Evolutionary conservation across 495 filamentous ascomycete species (phyloP), one percentile per base, ranked within the genome.

Genomic region (Aspergillus cristatus): DNA sequence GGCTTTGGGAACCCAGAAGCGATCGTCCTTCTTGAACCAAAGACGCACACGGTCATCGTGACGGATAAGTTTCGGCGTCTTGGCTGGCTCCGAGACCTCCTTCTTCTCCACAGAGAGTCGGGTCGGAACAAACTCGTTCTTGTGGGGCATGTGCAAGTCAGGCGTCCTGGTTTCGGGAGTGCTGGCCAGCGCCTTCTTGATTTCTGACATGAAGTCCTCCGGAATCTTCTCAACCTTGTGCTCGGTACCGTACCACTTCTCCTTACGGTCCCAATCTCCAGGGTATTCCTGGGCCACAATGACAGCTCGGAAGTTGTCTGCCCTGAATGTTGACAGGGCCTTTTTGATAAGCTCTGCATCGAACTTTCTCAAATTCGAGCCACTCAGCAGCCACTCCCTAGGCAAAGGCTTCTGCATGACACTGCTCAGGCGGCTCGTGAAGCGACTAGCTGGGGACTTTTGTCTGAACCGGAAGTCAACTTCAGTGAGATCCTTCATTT

Each of bases 1-100:
- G 0, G 81, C 91, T 58, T 94, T 96, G 1, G 91, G 91, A 3
- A 99, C 91, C 91, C 91, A 99, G 64, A 96, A 99, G 0, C 78
- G 85, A 49, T 99, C 91, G 48, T 99, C 91, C 62, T 97, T 97
- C 72, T 99, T 99, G 63, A 76, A 96, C 91, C 91, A 99, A n/a
- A 84, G 78, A 20, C 91, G 79, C 2, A 82, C 77, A 6, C 77
- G 62, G 14, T 83, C 74, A 45, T 95, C 91, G 50, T 93, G 86
- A 44, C 90, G 81, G 41, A 99, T 82, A 24, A 99, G 74, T 49
- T 79, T 82, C 1, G 91, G 91, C 12, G 78, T 69, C 40, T 82
- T 76, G 3, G 76, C 63, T 10, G 86, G 83, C 49, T 83, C 75
- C 34, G 77, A 68, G 15, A 86, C 74, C 25, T 91, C 86, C 58